Evolutionary conservation across 495 filamentous ascomycete genomes (phyloP).

Genomic region (Penicillium angulare): DNA sequence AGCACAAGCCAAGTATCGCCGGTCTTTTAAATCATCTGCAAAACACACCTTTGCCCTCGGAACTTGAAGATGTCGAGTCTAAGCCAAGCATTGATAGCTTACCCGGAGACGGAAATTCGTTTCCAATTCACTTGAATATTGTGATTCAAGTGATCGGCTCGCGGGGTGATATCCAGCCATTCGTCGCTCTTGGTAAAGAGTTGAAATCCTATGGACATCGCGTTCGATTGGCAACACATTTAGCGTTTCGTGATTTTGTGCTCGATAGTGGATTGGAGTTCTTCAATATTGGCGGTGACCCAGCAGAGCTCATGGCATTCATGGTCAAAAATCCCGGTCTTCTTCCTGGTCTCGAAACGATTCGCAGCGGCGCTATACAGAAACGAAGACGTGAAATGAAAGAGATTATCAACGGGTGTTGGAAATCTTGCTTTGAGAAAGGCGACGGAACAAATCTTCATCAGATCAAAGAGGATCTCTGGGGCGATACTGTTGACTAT

Average conservation of each 20-base stretch:
- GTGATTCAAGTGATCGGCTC: slow-evolving; percentile 81
- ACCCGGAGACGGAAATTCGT: slow-evolving; percentile 55
- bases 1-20: slow-evolving; percentile 24
- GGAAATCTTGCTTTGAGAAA: slow-evolving; percentile 70
- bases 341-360: slow-evolving; percentile 65
- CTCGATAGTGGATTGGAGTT: slow-evolving; percentile 73
- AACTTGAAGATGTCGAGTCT: slow-evolving; percentile 7
- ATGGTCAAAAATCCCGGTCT: slow-evolving; percentile 87
- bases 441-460: slow-evolving; percentile 51
- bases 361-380: slow-evolving; percentile 67
- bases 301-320: slow-evolving; percentile 77
- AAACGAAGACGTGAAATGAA: slow-evolving; percentile 64
- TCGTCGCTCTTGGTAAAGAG: slow-evolving; percentile 64
- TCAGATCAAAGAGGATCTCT: slow-evolving; percentile 47
- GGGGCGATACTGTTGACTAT: slow-evolving; percentile 25
- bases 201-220: slow-evolving; percentile 70
- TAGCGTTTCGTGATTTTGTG: slow-evolving; percentile 68
- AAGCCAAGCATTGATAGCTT: background rate
- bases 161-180: slow-evolving; percentile 80
- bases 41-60: slow-evolving; percentile 7
- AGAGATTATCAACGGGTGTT: slow-evolving; percentile 71
- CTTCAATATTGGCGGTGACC: slow-evolving; percentile 78
- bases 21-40: slow-evolving; percentile 19
- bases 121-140: slow-evolving; percentile 61
- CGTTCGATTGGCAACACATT: slow-evolving; percentile 75